phyloP scores from a whole-genome alignment of 305 asterid species.

The Fraxinus greggii region DNA sequence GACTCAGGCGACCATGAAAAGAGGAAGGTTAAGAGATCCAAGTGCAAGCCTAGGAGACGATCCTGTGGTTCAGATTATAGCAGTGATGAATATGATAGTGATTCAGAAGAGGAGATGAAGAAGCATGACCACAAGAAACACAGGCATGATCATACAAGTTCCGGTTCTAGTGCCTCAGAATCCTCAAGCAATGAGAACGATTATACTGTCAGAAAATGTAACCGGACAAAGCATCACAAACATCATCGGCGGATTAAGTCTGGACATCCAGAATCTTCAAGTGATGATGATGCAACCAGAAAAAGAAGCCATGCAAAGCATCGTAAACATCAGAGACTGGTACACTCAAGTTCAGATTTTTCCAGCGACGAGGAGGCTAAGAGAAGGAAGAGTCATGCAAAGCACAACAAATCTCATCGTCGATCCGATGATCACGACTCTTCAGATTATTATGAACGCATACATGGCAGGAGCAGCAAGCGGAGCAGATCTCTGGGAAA shows the following conservation, averaged over 20 bases:
- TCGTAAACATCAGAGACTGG: constrained; percentile 37
- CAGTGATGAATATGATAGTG: constrained; percentile 43
- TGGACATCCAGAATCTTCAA: constrained; percentile 37
- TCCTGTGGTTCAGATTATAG: constrained; percentile 43
- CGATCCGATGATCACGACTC: constrained; percentile 38
- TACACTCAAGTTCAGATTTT: constrained; percentile 36
- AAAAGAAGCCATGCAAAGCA: constrained; percentile 41
- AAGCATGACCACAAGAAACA: constrained; percentile 50
- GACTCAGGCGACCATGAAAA: constrained; percentile 55
- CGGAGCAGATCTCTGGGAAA: constrained; percentile 44
- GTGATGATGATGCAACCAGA: constrained; percentile 35
- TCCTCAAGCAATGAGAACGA: constrained; percentile 43
- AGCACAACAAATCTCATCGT: constrained; percentile 40
- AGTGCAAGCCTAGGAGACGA: constrained; percentile 48
- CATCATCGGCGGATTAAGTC: constrained; percentile 37
- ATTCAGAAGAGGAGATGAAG: constrained; percentile 49
- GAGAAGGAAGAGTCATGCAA: constrained; percentile 31
- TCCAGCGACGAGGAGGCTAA: constrained; percentile 43
- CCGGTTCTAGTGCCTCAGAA: constrained; percentile 45
- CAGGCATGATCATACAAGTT: constrained; percentile 33
- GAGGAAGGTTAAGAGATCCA: constrained; percentile 52
- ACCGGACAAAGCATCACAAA: constrained; percentile 39
- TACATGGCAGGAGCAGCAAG: constrained; percentile 36
- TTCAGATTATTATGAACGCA: constrained; percentile 47
- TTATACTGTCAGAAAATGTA: constrained; percentile 30